A percentile compares a stretch with the other conserved stretches of the same genome.
These are phyloP conservation scores for Geotrichum australiense DNA, from an alignment of 1,139 yeast species.

Conservation along the genomic window DNA sequence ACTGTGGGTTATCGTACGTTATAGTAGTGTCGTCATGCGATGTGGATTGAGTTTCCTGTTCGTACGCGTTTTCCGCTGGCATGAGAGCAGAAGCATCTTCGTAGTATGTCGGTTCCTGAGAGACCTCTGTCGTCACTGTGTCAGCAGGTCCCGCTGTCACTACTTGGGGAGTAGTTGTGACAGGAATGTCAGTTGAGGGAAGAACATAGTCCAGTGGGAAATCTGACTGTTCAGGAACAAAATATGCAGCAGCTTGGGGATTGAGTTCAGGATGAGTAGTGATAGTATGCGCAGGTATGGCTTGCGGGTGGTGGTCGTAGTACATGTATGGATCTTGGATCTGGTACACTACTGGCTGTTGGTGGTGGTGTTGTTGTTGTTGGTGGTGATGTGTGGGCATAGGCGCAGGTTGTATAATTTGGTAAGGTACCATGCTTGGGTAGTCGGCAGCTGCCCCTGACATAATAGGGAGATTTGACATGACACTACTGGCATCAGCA, in stretches of 20 bases:
- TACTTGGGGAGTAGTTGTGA: too few relatives aligned
- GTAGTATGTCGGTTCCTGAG: conserved; percentile 4
- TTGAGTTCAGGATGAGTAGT: not conserved
- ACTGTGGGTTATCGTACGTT: conserved; percentile 12
- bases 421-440: not conserved
- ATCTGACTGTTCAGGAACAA: conserved; percentile 8
- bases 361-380: not conserved
- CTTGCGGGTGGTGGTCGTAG: not conserved
- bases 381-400: not conserved
- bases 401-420: too few relatives aligned
- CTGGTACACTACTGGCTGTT: not conserved
- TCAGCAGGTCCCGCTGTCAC: not conserved
- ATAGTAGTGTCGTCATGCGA: not conserved
- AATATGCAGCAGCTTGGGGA: not conserved
- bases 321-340: not conserved
- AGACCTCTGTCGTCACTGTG: not conserved
- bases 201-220: conserved; percentile 15
- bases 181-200: conserved; percentile 1
- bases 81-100: conserved; percentile 1
- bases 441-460: conserved; percentile 3
- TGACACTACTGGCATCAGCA: conserved; percentile 30
- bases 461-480: conserved; percentile 16
- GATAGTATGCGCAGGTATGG: not conserved
- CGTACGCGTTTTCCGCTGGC: not conserved
- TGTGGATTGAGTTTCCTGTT: not conserved